Evolutionary conservation across 2,329 filamentous ascomycete genomes (phyloP).

Genomic region (Tolypocladium ovalisporum): DNA sequence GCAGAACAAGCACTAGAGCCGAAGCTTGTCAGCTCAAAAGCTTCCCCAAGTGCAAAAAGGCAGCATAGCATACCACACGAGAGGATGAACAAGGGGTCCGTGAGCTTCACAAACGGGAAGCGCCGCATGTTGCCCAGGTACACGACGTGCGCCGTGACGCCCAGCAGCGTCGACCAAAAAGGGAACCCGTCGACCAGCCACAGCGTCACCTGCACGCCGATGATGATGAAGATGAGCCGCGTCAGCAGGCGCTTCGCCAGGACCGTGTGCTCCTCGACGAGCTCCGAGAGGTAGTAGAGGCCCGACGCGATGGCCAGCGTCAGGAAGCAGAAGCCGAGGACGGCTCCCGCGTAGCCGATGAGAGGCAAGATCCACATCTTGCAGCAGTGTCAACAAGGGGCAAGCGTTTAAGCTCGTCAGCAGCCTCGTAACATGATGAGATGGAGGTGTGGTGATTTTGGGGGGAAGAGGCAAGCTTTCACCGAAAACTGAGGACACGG

Average conservation of each 20-base stretch:
- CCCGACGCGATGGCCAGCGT: constrained; percentile 96
- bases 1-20: constrained; percentile 60
- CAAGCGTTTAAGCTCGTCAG: not conserved
- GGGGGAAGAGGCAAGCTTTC: not conserved
- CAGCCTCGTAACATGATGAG: constrained; percentile 3
- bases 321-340: constrained; percentile 85
- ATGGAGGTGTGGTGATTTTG: not conserved
- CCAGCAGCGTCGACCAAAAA: constrained; percentile 59
- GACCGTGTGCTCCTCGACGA: constrained; percentile 96
- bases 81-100: constrained; percentile 73
- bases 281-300: constrained; percentile 94
- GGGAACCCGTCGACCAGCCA: constrained; percentile 81
- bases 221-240: constrained; percentile 73
- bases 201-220: constrained; percentile 63
- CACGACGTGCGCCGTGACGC: constrained; percentile 69
- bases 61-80: constrained; percentile 58
- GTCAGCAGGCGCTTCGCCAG: constrained; percentile 79
- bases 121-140: constrained; percentile 78
- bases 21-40: not conserved
- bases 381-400: constrained; percentile 13
- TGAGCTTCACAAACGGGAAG: constrained; percentile 70
- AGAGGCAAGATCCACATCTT: constrained; percentile 92
- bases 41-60: not conserved
- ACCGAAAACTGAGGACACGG: not conserved
- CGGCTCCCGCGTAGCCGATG: constrained; percentile 77